A percentile compares a stretch with the other conserved stretches of the same genome.
Conservation (phyloP, 2,329 filamentous ascomycete genomes). For the Hortaea werneckii region DNA sequence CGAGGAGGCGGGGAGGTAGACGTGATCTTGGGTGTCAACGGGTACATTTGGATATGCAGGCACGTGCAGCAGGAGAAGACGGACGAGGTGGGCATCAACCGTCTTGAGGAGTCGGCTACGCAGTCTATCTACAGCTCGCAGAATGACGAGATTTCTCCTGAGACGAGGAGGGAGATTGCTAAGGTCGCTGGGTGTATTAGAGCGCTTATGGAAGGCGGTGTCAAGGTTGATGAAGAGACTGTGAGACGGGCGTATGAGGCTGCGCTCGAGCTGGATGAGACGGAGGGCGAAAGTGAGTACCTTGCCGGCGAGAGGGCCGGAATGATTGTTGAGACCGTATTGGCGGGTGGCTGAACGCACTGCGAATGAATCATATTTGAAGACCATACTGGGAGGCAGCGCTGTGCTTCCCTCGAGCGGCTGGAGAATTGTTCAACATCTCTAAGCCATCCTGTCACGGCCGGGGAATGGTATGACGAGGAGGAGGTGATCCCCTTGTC, state of each 20-base stretch:
- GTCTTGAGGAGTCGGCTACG: constrained; percentile 78
- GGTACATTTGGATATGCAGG: constrained; percentile 91
- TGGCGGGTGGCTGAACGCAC: constrained; percentile 12
- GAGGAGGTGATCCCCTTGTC: too few relatives aligned
- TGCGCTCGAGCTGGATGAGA: constrained; percentile 62
- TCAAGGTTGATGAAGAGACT: constrained; percentile 83
- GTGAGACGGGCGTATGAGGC: constrained; percentile 74
- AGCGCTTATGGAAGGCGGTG: constrained; percentile 69
- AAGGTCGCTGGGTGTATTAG: constrained; percentile 71
- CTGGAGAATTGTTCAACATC: too few relatives aligned
- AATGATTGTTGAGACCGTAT: constrained; percentile 26
- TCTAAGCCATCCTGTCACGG: too few relatives aligned
- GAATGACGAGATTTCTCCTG: constrained; percentile 71
- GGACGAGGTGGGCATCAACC: constrained; percentile 57
- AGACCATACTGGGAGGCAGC: too few relatives aligned
- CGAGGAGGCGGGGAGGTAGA: constrained; percentile 61
- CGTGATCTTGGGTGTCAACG: constrained; percentile 86
- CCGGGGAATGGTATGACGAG: too few relatives aligned
- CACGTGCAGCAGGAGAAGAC: constrained; percentile 47
- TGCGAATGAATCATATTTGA: too few relatives aligned
- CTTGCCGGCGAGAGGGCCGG: constrained; percentile 29
- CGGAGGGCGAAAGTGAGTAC: constrained; percentile 44
- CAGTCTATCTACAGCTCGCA: constrained; percentile 87
- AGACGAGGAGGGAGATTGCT: constrained; percentile 79
- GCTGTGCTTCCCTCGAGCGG: too few relatives aligned